A percentile compares a stretch with the other conserved stretches of the same genome.
These are phyloP conservation scores for Fusarium denticulatum DNA, from an alignment of 2,329 filamentous ascomycete genomes.

Conservation along the genomic window DNA sequence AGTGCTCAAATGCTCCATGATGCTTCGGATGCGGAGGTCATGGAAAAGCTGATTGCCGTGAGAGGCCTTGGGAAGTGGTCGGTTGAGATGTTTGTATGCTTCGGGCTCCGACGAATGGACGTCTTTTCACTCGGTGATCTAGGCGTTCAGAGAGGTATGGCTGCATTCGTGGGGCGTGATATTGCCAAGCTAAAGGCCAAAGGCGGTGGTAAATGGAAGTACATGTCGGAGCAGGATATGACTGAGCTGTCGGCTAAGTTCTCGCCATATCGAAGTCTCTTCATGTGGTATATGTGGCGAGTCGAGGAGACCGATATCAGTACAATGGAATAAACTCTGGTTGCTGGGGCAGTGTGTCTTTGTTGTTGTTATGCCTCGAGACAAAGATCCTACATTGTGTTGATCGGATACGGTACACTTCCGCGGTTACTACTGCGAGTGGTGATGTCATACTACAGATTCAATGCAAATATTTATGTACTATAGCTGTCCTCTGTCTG, in stretches of 20 bases:
- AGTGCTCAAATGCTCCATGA: slow-evolving; percentile 78
- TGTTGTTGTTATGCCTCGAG: slow-evolving; percentile 4
- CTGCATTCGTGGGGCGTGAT: slow-evolving; percentile 83
- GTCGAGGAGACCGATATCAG: slow-evolving; percentile 82
- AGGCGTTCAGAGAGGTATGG: slow-evolving; percentile 95
- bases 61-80: slow-evolving; percentile 90
- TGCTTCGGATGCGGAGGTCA: slow-evolving; percentile 85
- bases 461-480: neutral
- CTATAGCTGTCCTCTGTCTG: neutral
- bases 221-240: slow-evolving; percentile 96
- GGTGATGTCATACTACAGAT: slow-evolving; percentile 33
- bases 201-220: slow-evolving; percentile 93
- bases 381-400: slow-evolving; percentile 8
- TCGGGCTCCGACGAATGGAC: slow-evolving; percentile 93
- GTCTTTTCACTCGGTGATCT: slow-evolving; percentile 93
- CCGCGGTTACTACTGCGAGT: neutral
- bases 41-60: slow-evolving; percentile 84
- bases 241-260: slow-evolving; percentile 81
- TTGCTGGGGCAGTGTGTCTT: slow-evolving; percentile 31
- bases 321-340: slow-evolving; percentile 57
- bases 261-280: slow-evolving; percentile 86
- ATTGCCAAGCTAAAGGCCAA: slow-evolving; percentile 83
- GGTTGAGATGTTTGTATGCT: slow-evolving; percentile 98
- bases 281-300: slow-evolving; percentile 99
- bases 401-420: slow-evolving; percentile 11